These are phyloP conservation scores for Saccharomycopsis phalli DNA, from an alignment of 1,139 yeast species.

Conservation along the genomic window DNA sequence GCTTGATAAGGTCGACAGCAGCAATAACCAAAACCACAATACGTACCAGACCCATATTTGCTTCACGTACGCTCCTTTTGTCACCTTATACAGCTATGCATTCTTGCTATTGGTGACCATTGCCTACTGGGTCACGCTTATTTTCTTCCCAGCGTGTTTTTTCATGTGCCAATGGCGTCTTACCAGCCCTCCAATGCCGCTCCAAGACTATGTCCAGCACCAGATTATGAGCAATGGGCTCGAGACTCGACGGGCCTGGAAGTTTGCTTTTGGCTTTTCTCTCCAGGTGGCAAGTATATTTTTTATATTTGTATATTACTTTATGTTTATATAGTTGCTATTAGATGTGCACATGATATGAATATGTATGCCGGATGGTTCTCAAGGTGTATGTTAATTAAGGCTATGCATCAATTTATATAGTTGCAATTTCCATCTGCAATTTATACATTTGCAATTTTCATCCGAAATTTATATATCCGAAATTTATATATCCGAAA, in stretches of 20 bases:
- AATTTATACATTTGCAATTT: too few species aligned
- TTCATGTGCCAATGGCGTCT: not conserved
- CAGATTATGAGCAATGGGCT: too few species aligned
- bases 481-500: too few species aligned
- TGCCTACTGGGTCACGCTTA: slow-evolving; percentile 7
- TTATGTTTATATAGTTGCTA: slow-evolving; percentile 1
- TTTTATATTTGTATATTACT: slow-evolving; percentile 2
- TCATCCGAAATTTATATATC: too few species aligned
- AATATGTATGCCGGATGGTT: too few species aligned
- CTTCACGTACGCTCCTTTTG: slow-evolving; percentile 16
- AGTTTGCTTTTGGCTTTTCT: not conserved
- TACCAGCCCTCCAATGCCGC: too few species aligned
- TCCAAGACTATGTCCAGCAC: too few species aligned
- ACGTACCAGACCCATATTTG: slow-evolving; percentile 16
- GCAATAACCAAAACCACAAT: not conserved
- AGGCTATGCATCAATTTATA: too few species aligned
- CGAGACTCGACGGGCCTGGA: not conserved
- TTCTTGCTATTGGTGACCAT: slow-evolving; percentile 9
- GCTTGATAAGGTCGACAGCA: slow-evolving; percentile 20
- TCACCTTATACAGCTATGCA: slow-evolving; percentile 13
- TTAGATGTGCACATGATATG: too few species aligned
- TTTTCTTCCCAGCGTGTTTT: slow-evolving; percentile 2
- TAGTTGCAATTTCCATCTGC: too few species aligned
- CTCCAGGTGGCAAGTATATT: slow-evolving; percentile 1
- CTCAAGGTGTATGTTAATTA: too few species aligned